These are phyloP conservation scores for Astrothelium subdiscretum DNA, from an alignment of 495 filamentous ascomycete genomes.

Conservation along the genomic window DNA sequence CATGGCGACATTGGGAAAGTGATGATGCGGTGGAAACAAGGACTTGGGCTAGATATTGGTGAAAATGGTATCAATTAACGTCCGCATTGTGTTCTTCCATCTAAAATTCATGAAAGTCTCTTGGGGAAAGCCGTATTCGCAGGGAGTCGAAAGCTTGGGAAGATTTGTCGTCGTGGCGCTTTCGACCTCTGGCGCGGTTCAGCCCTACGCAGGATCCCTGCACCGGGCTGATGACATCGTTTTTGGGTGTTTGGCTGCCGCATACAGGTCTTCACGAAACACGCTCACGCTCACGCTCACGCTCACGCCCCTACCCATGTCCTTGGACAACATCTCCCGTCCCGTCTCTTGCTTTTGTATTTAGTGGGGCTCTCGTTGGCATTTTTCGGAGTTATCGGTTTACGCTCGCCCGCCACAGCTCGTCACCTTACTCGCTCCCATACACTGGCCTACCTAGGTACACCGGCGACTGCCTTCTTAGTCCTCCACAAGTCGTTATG, in stretches of 20 bases:
- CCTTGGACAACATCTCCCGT: not conserved
- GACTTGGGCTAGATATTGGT: not conserved
- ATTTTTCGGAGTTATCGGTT: not conserved
- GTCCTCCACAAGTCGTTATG: no score
- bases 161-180: not conserved
- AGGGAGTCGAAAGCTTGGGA: not conserved
- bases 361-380: not conserved
- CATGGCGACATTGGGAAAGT: not conserved
- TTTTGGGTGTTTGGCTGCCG: not conserved
- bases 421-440: not conserved
- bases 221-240: not conserved
- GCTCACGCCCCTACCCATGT: no score
- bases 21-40: not conserved
- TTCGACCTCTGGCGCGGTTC: not conserved
- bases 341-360: not conserved
- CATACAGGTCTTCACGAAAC: no score
- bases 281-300: no score
- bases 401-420: not conserved
- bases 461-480: not conserved
- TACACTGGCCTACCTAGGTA: not conserved
- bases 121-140: not conserved
- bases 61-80: not conserved
- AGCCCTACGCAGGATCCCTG: not conserved
- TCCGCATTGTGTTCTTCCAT: not conserved
- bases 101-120: not conserved